Percentiles rank a stretch among this genome's conserved stretches.
Evolutionary conservation across 345 rosid genomes (phyloP).

Genomic region (Salix exigua): DNA sequence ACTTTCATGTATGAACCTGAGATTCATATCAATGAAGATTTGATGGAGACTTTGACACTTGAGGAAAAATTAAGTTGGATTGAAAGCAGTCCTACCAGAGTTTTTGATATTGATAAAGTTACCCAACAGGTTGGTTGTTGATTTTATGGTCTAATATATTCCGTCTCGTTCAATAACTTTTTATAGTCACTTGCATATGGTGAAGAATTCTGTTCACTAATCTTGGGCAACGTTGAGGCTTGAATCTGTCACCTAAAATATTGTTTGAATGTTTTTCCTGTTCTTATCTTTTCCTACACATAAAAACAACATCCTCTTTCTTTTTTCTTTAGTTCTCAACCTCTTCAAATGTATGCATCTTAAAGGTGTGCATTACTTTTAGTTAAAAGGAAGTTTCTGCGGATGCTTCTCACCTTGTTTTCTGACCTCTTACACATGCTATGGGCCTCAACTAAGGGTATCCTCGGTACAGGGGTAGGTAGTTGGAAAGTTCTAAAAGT

Average conservation of each 20-base stretch:
- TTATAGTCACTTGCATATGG: no score
- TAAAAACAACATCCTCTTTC: no score
- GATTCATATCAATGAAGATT: slow-evolving; percentile 76
- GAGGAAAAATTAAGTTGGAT: slow-evolving; percentile 69
- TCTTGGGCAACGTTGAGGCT: neutral
- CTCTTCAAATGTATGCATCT: no score
- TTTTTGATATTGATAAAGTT: slow-evolving; percentile 60
- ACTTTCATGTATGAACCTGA: slow-evolving; percentile 96
- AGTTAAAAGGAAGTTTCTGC: neutral
- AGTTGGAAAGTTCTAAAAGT: no score
- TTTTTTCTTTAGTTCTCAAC: no score
- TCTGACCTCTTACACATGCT: neutral
- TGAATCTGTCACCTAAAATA: neutral
- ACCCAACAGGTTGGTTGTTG: slow-evolving; percentile 57
- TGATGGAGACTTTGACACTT: slow-evolving; percentile 73
- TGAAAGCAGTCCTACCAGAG: slow-evolving; percentile 90
- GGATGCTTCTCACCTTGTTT: neutral
- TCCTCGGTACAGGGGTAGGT: no score
- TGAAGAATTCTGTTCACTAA: no score
- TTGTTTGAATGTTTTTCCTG: neutral
- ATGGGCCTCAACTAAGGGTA: no score
- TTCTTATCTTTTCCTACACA: neutral
- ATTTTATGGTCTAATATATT: no score
- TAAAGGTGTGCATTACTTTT: no score
- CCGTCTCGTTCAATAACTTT: no score